phyloP scores from a whole-genome alignment of 306 rosid species.

The cucumber (Cucumis sativus) region DNA sequence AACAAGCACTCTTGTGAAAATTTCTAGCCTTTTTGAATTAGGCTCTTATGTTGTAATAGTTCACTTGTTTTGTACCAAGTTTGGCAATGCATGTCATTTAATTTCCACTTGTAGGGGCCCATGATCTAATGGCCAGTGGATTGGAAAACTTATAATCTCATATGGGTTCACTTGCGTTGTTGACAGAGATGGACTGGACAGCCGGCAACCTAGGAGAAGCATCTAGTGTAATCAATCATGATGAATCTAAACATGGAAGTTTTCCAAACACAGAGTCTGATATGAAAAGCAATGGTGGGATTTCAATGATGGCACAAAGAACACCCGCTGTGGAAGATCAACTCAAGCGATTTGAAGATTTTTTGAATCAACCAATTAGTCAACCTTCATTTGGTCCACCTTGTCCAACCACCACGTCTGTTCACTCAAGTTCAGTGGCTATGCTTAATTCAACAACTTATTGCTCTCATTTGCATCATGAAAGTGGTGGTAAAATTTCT shows the following conservation, averaged over 20 bases:
- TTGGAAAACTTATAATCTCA: slow-evolving; percentile 79
- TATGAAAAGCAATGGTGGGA: slow-evolving; percentile 36
- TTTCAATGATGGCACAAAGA: slow-evolving; percentile 46
- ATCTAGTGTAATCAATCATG: slow-evolving; percentile 35
- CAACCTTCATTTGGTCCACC: slow-evolving; percentile 77
- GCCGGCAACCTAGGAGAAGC: slow-evolving; percentile 41
- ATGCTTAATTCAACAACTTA: slow-evolving; percentile 55
- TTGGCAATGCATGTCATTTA: slow-evolving; percentile 29
- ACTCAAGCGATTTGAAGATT: slow-evolving; percentile 56
- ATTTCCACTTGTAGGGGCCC: slow-evolving; percentile 73
- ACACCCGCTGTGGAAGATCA: slow-evolving; percentile 43
- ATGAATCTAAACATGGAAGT: slow-evolving; percentile 36
- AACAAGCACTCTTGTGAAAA: slow-evolving; percentile 4
- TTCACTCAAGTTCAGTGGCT: slow-evolving; percentile 76
- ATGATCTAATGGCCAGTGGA: slow-evolving; percentile 64
- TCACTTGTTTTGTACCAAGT: slow-evolving; percentile 19
- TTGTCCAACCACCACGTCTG: slow-evolving; percentile 75
- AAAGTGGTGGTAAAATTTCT: slow-evolving; percentile 21
- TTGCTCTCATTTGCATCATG: slow-evolving; percentile 34
- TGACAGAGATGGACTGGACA: slow-evolving; percentile 88
- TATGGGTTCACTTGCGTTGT: slow-evolving; percentile 85
- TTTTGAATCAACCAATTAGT: slow-evolving; percentile 58
- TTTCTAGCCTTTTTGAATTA: background rate
- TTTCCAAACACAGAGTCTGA: slow-evolving; percentile 36
- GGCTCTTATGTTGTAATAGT: slow-evolving; percentile 13